A percentile compares a stretch with the other conserved stretches of the same genome.
phyloP scores from a whole-genome alignment of 371 early-diverging fungal genomes.

The Rhizomucor miehei region DNA sequence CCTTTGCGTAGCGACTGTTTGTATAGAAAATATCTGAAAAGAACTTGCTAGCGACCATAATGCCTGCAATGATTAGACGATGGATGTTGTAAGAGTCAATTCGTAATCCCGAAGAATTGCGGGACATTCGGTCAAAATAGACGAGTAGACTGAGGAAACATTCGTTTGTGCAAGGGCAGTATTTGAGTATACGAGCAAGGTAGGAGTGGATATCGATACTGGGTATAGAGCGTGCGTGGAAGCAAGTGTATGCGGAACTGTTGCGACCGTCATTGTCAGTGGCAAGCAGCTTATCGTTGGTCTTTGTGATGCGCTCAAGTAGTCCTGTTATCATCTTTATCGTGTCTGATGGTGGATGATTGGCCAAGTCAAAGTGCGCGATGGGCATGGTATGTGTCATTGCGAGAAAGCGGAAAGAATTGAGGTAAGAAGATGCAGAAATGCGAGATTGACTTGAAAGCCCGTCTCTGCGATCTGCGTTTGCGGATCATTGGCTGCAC shows the following conservation, averaged over 20 bases:
- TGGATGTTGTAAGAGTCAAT: slow-evolving; percentile 79
- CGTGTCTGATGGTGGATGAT: slow-evolving; percentile 39
- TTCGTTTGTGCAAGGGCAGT: slow-evolving; percentile 81
- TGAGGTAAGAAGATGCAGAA: too few relatives aligned
- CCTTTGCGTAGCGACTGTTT: slow-evolving; percentile 75
- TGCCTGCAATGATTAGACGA: slow-evolving; percentile 69
- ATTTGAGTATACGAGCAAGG: slow-evolving; percentile 72
- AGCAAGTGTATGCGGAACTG: slow-evolving; percentile 42
- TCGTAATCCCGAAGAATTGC: slow-evolving; percentile 47
- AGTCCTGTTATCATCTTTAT: slow-evolving; percentile 39
- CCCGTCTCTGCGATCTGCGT: too few relatives aligned
- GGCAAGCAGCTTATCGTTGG: slow-evolving; percentile 35
- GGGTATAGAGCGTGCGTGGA: slow-evolving; percentile 80
- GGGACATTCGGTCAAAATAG: slow-evolving; percentile 74
- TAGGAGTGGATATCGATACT: slow-evolving; percentile 74
- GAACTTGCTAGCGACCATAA: slow-evolving; percentile 73
- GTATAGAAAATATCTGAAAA: slow-evolving; percentile 80
- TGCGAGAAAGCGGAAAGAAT: not conserved
- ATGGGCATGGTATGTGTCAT: slow-evolving; percentile 13
- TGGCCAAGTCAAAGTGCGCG: slow-evolving; percentile 35
- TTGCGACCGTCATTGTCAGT: slow-evolving; percentile 2
- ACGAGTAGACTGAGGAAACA: slow-evolving; percentile 72
- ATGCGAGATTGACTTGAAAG: too few relatives aligned
- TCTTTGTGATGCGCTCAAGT: slow-evolving; percentile 39
- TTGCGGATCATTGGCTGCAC: too few relatives aligned